Evolutionary conservation across 2,329 filamentous ascomycete genomes (phyloP).

Genomic region (Fusarium nodosum): DNA sequence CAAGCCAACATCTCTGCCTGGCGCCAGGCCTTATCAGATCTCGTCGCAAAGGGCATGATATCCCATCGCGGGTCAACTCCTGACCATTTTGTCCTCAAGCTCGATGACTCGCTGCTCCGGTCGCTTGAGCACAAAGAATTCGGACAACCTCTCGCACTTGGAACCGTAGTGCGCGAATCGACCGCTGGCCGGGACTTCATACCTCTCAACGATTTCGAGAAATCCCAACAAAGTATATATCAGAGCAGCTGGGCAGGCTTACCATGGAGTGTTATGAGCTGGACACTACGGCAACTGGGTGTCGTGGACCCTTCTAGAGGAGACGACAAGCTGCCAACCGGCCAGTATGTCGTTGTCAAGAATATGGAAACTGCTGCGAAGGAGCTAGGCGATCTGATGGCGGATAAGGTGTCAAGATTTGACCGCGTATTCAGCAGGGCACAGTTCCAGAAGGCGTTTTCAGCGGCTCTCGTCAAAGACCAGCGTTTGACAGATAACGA

Average conservation of each 20-base stretch:
- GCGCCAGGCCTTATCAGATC: constrained; percentile 79
- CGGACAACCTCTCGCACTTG: constrained; percentile 84
- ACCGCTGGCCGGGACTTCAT: constrained; percentile 77
- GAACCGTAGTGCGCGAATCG: constrained; percentile 82
- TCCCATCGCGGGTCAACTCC: constrained; percentile 58
- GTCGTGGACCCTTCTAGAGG: constrained; percentile 63
- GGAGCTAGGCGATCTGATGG: constrained; percentile 63
- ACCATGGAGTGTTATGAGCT: constrained; percentile 78
- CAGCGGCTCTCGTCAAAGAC: constrained; percentile 63
- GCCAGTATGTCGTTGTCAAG: constrained; percentile 74
- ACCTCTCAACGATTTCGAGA: constrained; percentile 76
- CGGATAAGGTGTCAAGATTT: constrained; percentile 63
- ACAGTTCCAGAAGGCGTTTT: constrained; percentile 73
- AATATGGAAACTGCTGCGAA: constrained; percentile 73
- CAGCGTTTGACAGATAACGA: constrained; percentile 72
- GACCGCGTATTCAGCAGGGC: constrained; percentile 77
- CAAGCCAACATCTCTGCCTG: constrained; percentile 83
- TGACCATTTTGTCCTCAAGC: constrained; percentile 65
- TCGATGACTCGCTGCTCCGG: constrained; percentile 74
- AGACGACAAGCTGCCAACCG: constrained; percentile 70
- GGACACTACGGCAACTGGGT: constrained; percentile 80
- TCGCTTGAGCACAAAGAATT: constrained; percentile 82
- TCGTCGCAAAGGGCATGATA: constrained; percentile 72
- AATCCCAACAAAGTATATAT: constrained; percentile 77
- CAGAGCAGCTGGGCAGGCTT: constrained; percentile 75